phyloP scores from a whole-genome alignment of 2,329 filamentous ascomycete species.

The Cladophialophora carrionii region DNA sequence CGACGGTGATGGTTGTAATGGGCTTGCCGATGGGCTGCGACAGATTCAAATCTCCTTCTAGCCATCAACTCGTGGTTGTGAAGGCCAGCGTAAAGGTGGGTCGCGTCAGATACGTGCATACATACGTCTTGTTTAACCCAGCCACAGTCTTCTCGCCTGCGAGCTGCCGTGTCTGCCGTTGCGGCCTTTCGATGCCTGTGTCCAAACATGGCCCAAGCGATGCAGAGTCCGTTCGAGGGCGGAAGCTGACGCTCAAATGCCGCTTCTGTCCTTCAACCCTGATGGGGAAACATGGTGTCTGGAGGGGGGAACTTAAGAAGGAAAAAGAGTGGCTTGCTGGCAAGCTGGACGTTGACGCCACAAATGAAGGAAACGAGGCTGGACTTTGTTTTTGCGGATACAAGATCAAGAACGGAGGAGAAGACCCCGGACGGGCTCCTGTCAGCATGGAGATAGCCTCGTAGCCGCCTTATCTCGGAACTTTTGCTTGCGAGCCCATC shows the following conservation, averaged over 20 bases:
- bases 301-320: background rate
- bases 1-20: too few relatives aligned
- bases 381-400: conserved; percentile 1
- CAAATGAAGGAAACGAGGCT: background rate
- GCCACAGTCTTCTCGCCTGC: background rate
- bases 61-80: background rate
- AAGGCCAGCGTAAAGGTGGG: background rate
- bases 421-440: background rate
- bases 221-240: background rate
- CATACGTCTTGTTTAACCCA: background rate
- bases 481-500: background rate
- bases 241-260: background rate
- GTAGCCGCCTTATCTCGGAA: conserved; percentile 23
- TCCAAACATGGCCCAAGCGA: background rate
- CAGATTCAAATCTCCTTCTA: background rate
- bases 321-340: background rate
- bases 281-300: background rate
- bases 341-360: conserved; percentile 5
- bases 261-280: background rate
- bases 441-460: conserved; percentile 1
- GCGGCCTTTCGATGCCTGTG: background rate
- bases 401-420: background rate
- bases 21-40: too few relatives aligned
- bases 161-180: background rate
- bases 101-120: background rate